Conservation (phyloP, 306 rosid species). For the Ormosia emarginata region DNA sequence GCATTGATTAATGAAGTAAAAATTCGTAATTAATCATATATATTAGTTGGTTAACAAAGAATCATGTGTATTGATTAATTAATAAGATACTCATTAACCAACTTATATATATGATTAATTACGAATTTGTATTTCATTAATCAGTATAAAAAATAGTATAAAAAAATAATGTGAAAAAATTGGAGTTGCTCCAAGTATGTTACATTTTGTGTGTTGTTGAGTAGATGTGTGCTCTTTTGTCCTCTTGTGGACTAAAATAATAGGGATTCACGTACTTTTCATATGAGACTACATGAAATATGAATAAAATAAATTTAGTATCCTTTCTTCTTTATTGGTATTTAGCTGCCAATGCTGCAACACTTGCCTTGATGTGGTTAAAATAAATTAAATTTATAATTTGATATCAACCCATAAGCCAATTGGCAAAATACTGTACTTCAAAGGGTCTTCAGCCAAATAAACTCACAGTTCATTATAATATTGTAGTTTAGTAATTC, state of each 20-base stretch:
- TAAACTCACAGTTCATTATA: not conserved
- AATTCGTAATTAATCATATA: too few relatives aligned
- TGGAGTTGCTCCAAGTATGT: not conserved
- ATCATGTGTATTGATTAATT: too few relatives aligned
- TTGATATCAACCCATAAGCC: not conserved
- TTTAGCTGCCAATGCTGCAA: not conserved
- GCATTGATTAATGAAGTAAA: too few relatives aligned
- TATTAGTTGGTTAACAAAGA: too few relatives aligned
- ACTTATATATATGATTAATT: too few relatives aligned
- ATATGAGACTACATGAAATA: not conserved
- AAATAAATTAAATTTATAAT: too few relatives aligned
- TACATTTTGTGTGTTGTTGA: not conserved
- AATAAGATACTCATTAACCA: too few relatives aligned
- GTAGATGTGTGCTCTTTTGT: not conserved
- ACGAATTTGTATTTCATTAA: too few relatives aligned
- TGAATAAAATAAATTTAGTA: conserved; percentile 5
- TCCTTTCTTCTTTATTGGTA: not conserved
- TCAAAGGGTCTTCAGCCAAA: not conserved
- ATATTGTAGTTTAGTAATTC: too few relatives aligned
- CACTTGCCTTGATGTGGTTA: not conserved
- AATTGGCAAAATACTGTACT: not conserved
- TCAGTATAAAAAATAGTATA: too few relatives aligned
- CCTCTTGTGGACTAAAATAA: conserved; percentile 14
- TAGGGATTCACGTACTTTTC: conserved; percentile 17
- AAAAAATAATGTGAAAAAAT: too few relatives aligned